Base-by-base conservation (phyloP, 352 stramenopile species). In the Phytophthora foliorum region DNA sequence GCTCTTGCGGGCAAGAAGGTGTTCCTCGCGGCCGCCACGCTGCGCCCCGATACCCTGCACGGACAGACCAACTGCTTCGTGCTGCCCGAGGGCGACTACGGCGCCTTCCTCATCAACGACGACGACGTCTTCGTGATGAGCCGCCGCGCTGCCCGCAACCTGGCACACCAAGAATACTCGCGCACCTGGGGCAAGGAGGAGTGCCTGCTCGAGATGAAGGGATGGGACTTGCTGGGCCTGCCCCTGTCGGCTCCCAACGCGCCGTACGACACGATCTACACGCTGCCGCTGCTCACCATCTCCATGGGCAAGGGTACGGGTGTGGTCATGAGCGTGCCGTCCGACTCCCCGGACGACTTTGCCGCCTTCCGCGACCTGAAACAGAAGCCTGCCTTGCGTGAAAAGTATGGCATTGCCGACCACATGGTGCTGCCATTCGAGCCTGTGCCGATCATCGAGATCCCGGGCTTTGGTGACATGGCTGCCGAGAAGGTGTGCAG, bases 41-140 rank as follows among this genome's bases (percentile, higher is more conserved):
- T 99, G 32, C 94, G 98, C 62, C 97, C 98, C 0, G 98, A 99
- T 84, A 99, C 98, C 46, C 99, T 99, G 95, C 99, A 99, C 77
- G 98, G 98, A 51, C 98, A 99, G 89, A 99, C 98, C 13, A 99
- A 99, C 88, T 99, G 98, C 89, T 99, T 99, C 72, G 97, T 99
- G 65, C 88, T 99, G 41, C 98, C 98, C 9, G 94, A 98, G 21
- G 98, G 98, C 59, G 95, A 99, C 79, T 99, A 99, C 82, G 98
- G 98, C 59, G 97, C 97, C 6, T 99, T 98, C 86, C 80, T 98
- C 55, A 95, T 98, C 59, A 95, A 97, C 71, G 86, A 98, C 69
- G 80, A 89, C 21, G 96, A 99, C 60, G 89, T 99, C 41, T 99
- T 99, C 74, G 93, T 99, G 67, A 98, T 98, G 74, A 98, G 82